phyloP scores from a whole-genome alignment of 352 stramenopile genomes.

The Globisporangium nodosum region DNA sequence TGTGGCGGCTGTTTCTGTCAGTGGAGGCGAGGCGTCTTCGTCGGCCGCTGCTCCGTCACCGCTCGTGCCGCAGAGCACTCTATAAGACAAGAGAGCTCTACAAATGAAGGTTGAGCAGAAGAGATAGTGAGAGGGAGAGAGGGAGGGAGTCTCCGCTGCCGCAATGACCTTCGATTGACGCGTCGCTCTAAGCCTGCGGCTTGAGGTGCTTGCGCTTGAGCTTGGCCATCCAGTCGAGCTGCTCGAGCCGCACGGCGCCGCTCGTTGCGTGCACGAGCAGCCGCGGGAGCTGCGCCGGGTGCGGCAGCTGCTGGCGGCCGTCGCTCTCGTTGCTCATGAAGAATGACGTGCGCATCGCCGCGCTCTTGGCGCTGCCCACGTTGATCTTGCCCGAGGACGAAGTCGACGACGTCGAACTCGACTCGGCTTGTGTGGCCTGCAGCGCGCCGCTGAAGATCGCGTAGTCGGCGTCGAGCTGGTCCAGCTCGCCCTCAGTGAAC shows the following conservation, averaged over 20 bases:
- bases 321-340: conserved; percentile 39
- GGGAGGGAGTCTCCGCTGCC: not conserved
- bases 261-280: conserved; percentile 45
- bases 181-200: not conserved
- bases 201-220: conserved; percentile 69
- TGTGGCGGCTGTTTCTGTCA: not conserved
- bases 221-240: conserved; percentile 80
- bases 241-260: conserved; percentile 37
- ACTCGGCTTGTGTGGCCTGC: conserved; percentile 8
- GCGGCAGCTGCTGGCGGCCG: not conserved
- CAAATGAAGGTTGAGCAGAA: not conserved
- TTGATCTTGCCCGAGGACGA: conserved; percentile 71
- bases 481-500: conserved; percentile 45
- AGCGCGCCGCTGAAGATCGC: conserved; percentile 57
- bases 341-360: conserved; percentile 76
- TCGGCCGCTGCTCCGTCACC: not conserved
- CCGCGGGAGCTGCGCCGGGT: conserved; percentile 13
- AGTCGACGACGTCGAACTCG: conserved; percentile 1
- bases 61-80: not conserved
- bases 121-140: not conserved
- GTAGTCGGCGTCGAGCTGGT: conserved; percentile 76
- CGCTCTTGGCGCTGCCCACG: conserved; percentile 52
- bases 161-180: not conserved
- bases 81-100: no score
- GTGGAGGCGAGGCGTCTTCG: not conserved